These are phyloP conservation scores for Phytophthora cajani DNA, from an alignment of 352 stramenopile genomes.

Conservation along the genomic window DNA sequence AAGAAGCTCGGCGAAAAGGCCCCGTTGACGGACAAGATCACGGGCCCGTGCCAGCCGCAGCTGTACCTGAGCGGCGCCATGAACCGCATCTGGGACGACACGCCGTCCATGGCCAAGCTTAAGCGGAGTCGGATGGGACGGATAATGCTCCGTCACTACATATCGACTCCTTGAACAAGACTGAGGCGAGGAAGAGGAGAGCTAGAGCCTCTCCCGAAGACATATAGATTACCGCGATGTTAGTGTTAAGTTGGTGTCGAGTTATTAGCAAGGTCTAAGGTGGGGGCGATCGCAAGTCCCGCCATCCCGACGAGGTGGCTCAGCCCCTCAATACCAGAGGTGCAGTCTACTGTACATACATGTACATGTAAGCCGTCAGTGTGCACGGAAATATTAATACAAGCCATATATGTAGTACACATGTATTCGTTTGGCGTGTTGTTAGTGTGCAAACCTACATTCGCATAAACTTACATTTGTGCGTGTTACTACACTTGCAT, in stretches of 20 bases:
- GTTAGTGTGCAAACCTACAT: no score
- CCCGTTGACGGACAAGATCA: constrained; percentile 33
- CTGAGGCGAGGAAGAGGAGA: neutral
- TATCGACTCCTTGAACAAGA: constrained; percentile 13
- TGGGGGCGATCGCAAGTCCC: constrained; percentile 1
- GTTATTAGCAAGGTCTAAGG: constrained; percentile 3
- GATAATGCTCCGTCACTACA: constrained; percentile 32
- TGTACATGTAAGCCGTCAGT: neutral
- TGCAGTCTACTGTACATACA: neutral
- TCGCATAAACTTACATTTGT: no score
- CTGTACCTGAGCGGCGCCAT: constrained; percentile 28
- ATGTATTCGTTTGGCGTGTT: no score
- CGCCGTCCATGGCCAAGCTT: constrained; percentile 28
- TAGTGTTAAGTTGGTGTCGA: constrained; percentile 3
- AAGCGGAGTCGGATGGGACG: constrained; percentile 35
- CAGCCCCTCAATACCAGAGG: neutral
- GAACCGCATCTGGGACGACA: constrained; percentile 34
- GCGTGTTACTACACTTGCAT: no score
- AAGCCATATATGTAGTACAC: no score
- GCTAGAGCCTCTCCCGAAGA: constrained; percentile 6
- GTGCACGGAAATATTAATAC: neutral
- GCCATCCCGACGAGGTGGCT: neutral
- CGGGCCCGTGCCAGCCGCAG: constrained; percentile 42
- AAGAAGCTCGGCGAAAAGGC: constrained; percentile 30
- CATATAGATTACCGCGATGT: constrained; percentile 8